Conservation (phyloP, 225 moss, liverwort and hornwort species). For the Sphagnum tenellum region DNA sequence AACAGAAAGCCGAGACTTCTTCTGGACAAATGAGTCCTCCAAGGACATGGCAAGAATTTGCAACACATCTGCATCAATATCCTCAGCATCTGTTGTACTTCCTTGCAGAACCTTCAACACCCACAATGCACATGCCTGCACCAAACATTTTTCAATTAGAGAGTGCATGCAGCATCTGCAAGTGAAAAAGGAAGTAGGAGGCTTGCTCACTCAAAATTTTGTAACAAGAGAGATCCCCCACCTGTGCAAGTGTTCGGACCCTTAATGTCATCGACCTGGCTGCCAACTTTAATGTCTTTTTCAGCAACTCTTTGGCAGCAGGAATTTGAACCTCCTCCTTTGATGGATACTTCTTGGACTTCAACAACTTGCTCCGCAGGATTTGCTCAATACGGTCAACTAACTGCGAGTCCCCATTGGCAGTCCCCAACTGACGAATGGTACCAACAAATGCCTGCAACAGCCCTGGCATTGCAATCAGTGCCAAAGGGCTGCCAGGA, state of each 20-base stretch:
- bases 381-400: slow-evolving; percentile 60
- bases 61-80: slow-evolving; percentile 44
- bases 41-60: slow-evolving; percentile 37
- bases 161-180: too few species aligned
- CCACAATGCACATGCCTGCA: slow-evolving; percentile 59
- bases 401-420: slow-evolving; percentile 56
- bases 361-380: slow-evolving; percentile 51
- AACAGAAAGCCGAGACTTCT: slow-evolving; percentile 43
- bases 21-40: slow-evolving; percentile 46
- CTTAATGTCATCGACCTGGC: slow-evolving; percentile 75
- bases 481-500: slow-evolving; percentile 55
- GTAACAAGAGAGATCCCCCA: slow-evolving; percentile 8
- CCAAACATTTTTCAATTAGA: not conserved
- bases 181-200: too few species aligned
- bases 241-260: slow-evolving; percentile 56
- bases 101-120: slow-evolving; percentile 73
- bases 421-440: slow-evolving; percentile 39
- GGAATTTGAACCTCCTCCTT: slow-evolving; percentile 47
- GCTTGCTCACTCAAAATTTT: too few species aligned
- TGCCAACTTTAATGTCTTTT: slow-evolving; percentile 54
- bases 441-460: slow-evolving; percentile 67
- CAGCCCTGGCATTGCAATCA: slow-evolving; percentile 67
- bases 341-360: slow-evolving; percentile 60
- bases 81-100: slow-evolving; percentile 23
- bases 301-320: slow-evolving; percentile 34